Evolutionary conservation across 441 rosid genomes (phyloP), one percentile per base, ranked within the genome.

Genomic region (Heliophila coronopifolia): DNA sequence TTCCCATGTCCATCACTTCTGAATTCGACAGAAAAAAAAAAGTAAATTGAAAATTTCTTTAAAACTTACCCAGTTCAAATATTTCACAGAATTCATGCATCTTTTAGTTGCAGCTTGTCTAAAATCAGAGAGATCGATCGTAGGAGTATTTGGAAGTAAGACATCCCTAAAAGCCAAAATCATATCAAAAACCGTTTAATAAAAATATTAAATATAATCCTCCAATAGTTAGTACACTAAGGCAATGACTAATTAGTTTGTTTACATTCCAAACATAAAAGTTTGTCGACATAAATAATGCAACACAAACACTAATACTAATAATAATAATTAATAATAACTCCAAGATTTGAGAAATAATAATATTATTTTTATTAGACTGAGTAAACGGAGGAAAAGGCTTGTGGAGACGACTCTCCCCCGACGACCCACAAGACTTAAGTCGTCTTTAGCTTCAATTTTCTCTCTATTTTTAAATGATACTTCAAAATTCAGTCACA

Each of bases 141-240:
- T 59, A 53, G 84, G 39, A 38, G 82, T 51, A 9, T 75, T 59
- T 6, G 82, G 79, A 24, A 77, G 77, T 46, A 77, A 75, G 59
- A 77, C 69, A 55, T 75, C 71, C 27, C 86, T 84, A 55, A 79
- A 63, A 32, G 72, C 81, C 64, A 83, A 65, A 58, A 83, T 77
- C 76, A 79, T 56, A n/a, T n/a, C n/a, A n/a, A n/a, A n/a, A n/a
- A n/a, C n/a, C n/a, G n/a, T n/a, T n/a, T n/a, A n/a, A n/a, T n/a
- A n/a, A n/a, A n/a, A n/a, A n/a, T n/a, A n/a, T n/a, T n/a, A n/a
- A n/a, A n/a, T n/a, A n/a, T n/a, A n/a, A n/a, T n/a, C n/a, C n/a
- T n/a, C n/a, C n/a, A n/a, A n/a, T n/a, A n/a, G n/a, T n/a, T n/a
- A n/a, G n/a, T n/a, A n/a, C n/a, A n/a, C n/a, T n/a, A n/a, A n/a